Percentiles rank a stretch among this genome's conserved stretches.
Conservation (phyloP, 139 green algal species). For the Zygnema circumcarinatum region DNA sequence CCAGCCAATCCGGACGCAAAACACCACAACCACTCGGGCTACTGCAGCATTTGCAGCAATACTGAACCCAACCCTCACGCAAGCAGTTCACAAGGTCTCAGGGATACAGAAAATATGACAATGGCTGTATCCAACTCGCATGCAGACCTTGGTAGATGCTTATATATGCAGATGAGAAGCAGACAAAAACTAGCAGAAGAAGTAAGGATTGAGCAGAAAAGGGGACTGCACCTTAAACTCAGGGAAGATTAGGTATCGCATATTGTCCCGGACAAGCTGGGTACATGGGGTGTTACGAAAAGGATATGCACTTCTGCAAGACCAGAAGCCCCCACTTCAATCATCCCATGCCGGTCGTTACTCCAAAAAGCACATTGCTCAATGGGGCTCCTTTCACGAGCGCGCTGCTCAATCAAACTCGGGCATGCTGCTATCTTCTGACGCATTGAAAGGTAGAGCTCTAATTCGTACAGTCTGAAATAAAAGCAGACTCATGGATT, state of each 20-base stretch:
- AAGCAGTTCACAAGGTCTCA: neutral
- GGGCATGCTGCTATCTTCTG: too few relatives aligned
- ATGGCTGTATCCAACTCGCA: too few relatives aligned
- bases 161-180: too few relatives aligned
- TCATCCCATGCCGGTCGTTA: neutral
- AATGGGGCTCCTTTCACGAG: too few relatives aligned
- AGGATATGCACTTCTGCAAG: slow-evolving; percentile 8
- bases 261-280: slow-evolving; percentile 3
- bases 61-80: neutral
- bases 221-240: neutral
- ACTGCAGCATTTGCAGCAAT: slow-evolving; percentile 42
- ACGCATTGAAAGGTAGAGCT: too few relatives aligned
- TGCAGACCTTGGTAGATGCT: too few relatives aligned
- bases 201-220: neutral
- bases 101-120: too few relatives aligned
- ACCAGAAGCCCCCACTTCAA: neutral
- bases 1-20: slow-evolving; percentile 35
- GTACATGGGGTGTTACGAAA: slow-evolving; percentile 9
- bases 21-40: slow-evolving; percentile 11
- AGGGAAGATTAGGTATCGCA: slow-evolving; percentile 12
- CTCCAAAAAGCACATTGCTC: too few relatives aligned
- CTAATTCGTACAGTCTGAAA: too few relatives aligned
- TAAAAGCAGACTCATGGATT: too few relatives aligned
- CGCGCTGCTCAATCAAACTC: too few relatives aligned
- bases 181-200: too few relatives aligned